Conservation (phyloP, 2,329 filamentous ascomycete genomes). For the Pseudocercospora vitis region DNA sequence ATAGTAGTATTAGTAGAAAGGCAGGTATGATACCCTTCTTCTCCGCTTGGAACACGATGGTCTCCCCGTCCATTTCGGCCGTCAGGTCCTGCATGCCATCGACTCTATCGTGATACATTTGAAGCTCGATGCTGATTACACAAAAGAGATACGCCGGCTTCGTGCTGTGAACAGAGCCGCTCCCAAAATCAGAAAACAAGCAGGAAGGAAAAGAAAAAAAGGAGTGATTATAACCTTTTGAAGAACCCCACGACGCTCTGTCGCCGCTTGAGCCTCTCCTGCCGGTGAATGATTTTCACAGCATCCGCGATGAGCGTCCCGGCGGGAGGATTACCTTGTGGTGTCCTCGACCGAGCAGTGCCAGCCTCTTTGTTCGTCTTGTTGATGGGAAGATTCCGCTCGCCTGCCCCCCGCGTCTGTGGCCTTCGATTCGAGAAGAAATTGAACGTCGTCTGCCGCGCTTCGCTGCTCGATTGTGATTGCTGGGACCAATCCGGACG, state of each 20-base stretch:
- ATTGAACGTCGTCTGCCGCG: conserved; percentile 7
- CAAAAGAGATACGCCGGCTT: too few relatives aligned
- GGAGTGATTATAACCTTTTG: conserved; percentile 18
- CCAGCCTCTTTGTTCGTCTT: background rate
- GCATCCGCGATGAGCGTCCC: conserved; percentile 29
- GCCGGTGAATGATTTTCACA: conserved; percentile 29
- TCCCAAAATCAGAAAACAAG: too few relatives aligned
- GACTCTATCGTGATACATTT: too few relatives aligned
- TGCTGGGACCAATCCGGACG: conserved; percentile 31
- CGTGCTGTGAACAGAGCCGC: too few relatives aligned
- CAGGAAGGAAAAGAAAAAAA: background rate
- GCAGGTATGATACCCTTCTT: background rate
- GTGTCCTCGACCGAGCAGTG: background rate
- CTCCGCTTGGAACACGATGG: too few relatives aligned
- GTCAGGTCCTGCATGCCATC: too few relatives aligned
- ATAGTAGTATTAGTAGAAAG: background rate
- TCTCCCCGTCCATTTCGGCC: background rate
- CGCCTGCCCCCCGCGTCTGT: background rate
- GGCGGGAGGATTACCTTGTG: background rate
- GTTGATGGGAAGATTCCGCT: background rate
- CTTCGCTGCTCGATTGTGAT: conserved; percentile 24
- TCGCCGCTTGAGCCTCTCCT: conserved; percentile 23
- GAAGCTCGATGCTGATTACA: too few relatives aligned
- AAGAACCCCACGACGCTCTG: conserved; percentile 27
- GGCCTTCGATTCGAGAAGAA: conserved; percentile 12